phyloP scores from a whole-genome alignment of 768 basidiomycete species.

The Hygrocybe punicea region DNA sequence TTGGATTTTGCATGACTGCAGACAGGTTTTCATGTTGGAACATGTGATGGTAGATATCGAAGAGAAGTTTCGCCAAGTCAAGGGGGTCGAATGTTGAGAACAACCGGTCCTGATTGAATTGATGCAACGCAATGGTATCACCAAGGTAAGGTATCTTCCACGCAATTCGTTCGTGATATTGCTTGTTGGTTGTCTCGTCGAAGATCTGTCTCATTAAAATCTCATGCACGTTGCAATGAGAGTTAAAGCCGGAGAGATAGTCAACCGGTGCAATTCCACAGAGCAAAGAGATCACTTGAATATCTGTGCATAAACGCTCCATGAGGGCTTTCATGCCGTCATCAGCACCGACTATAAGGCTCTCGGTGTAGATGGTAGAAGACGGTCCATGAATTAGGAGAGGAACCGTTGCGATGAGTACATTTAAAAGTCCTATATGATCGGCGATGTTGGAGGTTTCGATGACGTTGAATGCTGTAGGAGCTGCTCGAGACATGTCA shows the following conservation, averaged over 20 bases:
- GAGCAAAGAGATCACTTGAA: slow-evolving; percentile 33
- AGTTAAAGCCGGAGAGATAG: slow-evolving; percentile 35
- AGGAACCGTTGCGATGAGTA: slow-evolving; percentile 31
- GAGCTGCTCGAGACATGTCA: slow-evolving; percentile 13
- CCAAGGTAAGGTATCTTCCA: slow-evolving; percentile 36
- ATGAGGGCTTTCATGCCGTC: slow-evolving; percentile 33
- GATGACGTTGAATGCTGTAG: slow-evolving; percentile 36
- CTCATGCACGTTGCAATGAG: slow-evolving; percentile 38
- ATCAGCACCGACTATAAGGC: slow-evolving; percentile 21
- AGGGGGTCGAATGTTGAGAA: slow-evolving; percentile 17
- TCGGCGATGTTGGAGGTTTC: slow-evolving; percentile 43
- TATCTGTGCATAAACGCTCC: slow-evolving; percentile 31
- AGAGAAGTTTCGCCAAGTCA: slow-evolving; percentile 37
- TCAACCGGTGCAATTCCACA: slow-evolving; percentile 35
- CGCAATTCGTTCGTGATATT: slow-evolving; percentile 37
- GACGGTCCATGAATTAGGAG: slow-evolving; percentile 22
- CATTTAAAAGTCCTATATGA: slow-evolving; percentile 38
- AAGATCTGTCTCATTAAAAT: slow-evolving; percentile 13
- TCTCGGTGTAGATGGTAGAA: slow-evolving; percentile 34
- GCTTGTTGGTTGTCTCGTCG: neutral
- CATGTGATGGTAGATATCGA: slow-evolving; percentile 38
- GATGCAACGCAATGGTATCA: slow-evolving; percentile 15
- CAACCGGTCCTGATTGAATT: neutral
- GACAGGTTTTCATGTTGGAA: slow-evolving; percentile 35
- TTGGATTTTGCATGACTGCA: slow-evolving; percentile 7